A percentile compares a stretch with the other conserved stretches of the same genome.
Conservation (phyloP, 306 rosid genomes). For the Corylus heterophylla region DNA sequence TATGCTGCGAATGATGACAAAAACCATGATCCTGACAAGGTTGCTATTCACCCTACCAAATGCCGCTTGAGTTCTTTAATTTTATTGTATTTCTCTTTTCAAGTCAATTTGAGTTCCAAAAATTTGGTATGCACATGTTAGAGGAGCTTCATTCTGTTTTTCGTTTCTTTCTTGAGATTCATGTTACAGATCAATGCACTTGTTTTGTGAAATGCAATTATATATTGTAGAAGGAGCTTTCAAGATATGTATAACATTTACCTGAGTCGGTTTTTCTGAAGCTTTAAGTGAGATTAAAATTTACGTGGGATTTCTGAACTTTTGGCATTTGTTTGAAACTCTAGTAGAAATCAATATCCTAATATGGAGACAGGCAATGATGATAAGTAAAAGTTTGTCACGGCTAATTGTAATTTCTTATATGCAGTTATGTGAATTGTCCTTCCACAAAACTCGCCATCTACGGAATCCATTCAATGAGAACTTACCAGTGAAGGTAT, state of each 20-base stretch:
- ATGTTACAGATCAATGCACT: background rate
- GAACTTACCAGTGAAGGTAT: slow-evolving; percentile 98
- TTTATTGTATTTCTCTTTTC: background rate
- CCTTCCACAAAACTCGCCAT: slow-evolving; percentile 98
- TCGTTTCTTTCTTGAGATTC: slow-evolving; percentile 2
- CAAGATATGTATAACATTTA: background rate
- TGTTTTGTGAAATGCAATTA: background rate
- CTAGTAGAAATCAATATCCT: background rate
- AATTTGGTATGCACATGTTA: slow-evolving; percentile 8
- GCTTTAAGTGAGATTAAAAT: background rate
- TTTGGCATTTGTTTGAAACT: background rate
- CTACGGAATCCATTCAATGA: slow-evolving; percentile 97
- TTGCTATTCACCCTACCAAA: background rate
- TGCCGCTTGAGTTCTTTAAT: background rate
- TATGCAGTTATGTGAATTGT: slow-evolving; percentile 92
- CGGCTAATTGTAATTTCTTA: slow-evolving; percentile 38
- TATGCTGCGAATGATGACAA: background rate
- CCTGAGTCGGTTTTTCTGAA: background rate
- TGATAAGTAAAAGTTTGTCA: slow-evolving; percentile 19
- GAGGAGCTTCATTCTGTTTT: slow-evolving; percentile 3
- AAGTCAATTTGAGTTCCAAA: background rate
- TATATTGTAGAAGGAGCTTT: background rate
- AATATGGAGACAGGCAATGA: background rate
- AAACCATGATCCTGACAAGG: background rate
- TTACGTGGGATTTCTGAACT: background rate